Conservation (phyloP, 1,139 yeast species). For the Pichia sp. region DNA sequence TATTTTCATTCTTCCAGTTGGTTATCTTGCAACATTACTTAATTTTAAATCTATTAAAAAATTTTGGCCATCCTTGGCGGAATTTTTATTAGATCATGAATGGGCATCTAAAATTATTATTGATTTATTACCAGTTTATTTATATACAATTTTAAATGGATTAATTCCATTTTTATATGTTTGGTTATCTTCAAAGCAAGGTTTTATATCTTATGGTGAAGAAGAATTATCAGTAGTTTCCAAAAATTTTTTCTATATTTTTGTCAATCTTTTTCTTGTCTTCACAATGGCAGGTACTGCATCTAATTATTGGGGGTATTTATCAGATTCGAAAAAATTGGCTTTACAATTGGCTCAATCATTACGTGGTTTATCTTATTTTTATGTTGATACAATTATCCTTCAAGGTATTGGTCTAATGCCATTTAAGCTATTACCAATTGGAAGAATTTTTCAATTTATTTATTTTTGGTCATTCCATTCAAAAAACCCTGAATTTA, state of each 20-base stretch:
- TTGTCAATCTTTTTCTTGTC: conserved; percentile 70
- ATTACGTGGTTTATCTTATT: conserved; percentile 58
- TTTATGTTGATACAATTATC: conserved; percentile 67
- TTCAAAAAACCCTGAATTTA: conserved; percentile 33
- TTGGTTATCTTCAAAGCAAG: conserved; percentile 61
- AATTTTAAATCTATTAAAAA: conserved; percentile 64
- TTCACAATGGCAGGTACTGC: conserved; percentile 80
- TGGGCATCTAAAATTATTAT: conserved; percentile 72
- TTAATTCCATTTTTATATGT: conserved; percentile 65
- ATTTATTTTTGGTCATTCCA: conserved; percentile 45
- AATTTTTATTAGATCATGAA: conserved; percentile 48
- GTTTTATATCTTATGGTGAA: conserved; percentile 68
- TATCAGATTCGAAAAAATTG: conserved; percentile 69
- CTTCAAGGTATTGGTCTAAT: conserved; percentile 76
- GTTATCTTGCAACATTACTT: conserved; percentile 66
- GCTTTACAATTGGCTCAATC: conserved; percentile 72
- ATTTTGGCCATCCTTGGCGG: conserved; percentile 70
- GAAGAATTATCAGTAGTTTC: conserved; percentile 69
- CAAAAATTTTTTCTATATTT: conserved; percentile 71
- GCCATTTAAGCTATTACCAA: conserved; percentile 58
- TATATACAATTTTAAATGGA: conserved; percentile 63
- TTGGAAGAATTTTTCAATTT: conserved; percentile 61
- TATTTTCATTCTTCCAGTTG: conserved; percentile 62
- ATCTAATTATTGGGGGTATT: conserved; percentile 67
- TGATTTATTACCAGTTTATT: conserved; percentile 68